These are phyloP conservation scores for Moesziomyces globuligerus DNA, from an alignment of 1,284 basidiomycete genomes.

Conservation along the genomic window DNA sequence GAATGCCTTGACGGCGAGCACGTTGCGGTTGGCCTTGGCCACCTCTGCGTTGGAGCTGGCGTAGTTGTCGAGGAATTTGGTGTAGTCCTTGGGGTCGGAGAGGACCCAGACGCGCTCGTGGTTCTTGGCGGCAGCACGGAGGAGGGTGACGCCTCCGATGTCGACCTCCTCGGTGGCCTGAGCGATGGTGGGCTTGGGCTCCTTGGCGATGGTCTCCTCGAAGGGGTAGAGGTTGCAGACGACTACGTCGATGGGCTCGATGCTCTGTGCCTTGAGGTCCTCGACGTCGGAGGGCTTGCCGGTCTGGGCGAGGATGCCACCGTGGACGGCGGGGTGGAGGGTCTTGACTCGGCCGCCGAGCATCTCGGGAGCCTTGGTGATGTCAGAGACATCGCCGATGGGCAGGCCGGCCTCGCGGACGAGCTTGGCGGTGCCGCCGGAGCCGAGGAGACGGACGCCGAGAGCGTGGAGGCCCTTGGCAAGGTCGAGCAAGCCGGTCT, in stretches of 20 bases:
- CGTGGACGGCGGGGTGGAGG: conserved; percentile 97
- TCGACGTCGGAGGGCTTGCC: conserved; percentile 59
- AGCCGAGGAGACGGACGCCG: conserved; percentile 89
- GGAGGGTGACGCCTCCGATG: conserved; percentile 96
- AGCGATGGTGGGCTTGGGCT: conserved; percentile 87
- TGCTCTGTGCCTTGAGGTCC: conserved; percentile 58
- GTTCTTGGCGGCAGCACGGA: conserved; percentile 98
- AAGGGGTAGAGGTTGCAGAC: conserved; percentile 99
- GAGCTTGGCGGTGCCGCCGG: conserved; percentile 96
- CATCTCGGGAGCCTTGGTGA: conserved; percentile 99
- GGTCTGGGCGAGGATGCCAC: conserved; percentile 73
- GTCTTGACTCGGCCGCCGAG: conserved; percentile 98
- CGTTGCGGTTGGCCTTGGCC: conserved; percentile 77
- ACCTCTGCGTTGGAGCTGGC: conserved; percentile 70
- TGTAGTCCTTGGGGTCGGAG: conserved; percentile 93
- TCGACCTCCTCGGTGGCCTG: conserved; percentile 98
- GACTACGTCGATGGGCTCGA: conserved; percentile 65
- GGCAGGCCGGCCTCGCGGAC: conserved; percentile 92
- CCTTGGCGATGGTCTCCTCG: conserved; percentile 79
- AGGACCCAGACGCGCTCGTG: conserved; percentile 80
- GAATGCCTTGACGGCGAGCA: conserved; percentile 95
- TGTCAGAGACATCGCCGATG: conserved; percentile 95
- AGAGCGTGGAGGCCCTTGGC: conserved; percentile 82
- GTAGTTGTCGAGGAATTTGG: conserved; percentile 78
- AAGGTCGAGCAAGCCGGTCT: conserved; percentile 87